These are phyloP conservation scores for Corallochytrium limacisporum DNA, from an alignment of 78 protist genomes.

Conservation along the genomic window DNA sequence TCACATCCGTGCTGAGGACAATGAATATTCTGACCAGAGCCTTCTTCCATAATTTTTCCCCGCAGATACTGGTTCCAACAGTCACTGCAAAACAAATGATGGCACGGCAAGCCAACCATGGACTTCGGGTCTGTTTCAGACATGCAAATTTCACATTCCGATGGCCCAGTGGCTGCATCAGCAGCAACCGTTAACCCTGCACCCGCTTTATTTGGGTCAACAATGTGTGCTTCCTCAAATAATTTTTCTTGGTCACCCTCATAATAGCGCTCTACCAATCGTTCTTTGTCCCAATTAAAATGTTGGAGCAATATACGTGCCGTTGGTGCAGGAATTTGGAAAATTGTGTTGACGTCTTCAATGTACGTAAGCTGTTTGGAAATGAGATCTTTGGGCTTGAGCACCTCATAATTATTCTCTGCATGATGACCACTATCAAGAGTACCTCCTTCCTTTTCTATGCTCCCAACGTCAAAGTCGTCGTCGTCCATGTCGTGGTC, in stretches of 20 bases:
- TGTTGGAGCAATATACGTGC: conserved; percentile 1
- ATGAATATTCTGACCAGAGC: background rate
- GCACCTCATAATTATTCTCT: background rate
- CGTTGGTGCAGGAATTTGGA: conserved; percentile 11
- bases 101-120: background rate
- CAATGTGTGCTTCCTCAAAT: background rate
- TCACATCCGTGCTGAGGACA: conserved; percentile 9
- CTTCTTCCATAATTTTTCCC: conserved; percentile 13
- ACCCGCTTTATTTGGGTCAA: background rate
- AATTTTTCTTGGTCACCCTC: background rate
- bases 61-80: conserved; percentile 22
- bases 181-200: no score
- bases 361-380: background rate
- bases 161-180: no score
- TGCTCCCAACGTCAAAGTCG: no score
- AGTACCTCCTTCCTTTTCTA: no score
- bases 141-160: no score
- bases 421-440: no score
- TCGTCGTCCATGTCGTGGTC: no score
- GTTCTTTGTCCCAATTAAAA: conserved; percentile 8
- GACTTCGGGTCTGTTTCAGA: no score
- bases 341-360: background rate
- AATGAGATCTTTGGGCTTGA: conserved; percentile 3
- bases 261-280: background rate
- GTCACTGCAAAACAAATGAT: conserved; percentile 7